Percentiles rank a stretch among this genome's conserved stretches.
Evolutionary conservation across 805 yeast genomes (phyloP).

Genomic region (Hanseniaspora meyeri): DNA sequence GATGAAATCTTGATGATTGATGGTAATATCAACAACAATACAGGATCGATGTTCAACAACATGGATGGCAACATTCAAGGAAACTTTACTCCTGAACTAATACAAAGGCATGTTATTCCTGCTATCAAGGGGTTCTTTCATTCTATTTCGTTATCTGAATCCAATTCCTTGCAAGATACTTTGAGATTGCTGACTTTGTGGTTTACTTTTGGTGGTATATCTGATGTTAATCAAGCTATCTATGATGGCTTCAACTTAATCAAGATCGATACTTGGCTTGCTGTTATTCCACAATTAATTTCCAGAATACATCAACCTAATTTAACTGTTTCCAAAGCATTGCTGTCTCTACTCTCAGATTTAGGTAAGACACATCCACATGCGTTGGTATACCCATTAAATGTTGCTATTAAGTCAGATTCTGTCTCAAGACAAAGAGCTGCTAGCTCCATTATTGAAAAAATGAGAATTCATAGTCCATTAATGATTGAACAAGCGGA

Average conservation of each 20-base stretch:
- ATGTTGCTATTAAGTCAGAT: conserved; percentile 91
- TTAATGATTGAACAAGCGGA: conserved; percentile 82
- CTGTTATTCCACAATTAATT: conserved; percentile 88
- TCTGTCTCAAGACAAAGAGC: conserved; percentile 82
- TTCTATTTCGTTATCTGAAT: conserved; percentile 74
- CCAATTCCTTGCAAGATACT: conserved; percentile 87
- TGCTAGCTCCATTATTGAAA: conserved; percentile 80
- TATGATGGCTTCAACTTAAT: conserved; percentile 82
- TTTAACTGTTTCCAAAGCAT: conserved; percentile 64
- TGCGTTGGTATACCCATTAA: conserved; percentile 86
- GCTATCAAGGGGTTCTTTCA: conserved; percentile 94
- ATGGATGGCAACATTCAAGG: conserved; percentile 14
- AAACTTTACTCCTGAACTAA: conserved; percentile 38
- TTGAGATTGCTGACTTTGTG: conserved; percentile 79
- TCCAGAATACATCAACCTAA: conserved; percentile 95
- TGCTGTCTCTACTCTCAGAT: conserved; percentile 69
- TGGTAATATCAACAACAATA: conserved; percentile 14
- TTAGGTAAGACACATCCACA: conserved; percentile 95
- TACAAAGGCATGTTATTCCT: conserved; percentile 83
- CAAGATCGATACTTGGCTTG: conserved; percentile 85
- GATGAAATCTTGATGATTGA: conserved; percentile 7
- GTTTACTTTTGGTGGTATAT: conserved; percentile 91
- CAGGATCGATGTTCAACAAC: conserved; percentile 12
- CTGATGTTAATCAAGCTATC: conserved; percentile 84
- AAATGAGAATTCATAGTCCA: conserved; percentile 81